A percentile compares a stretch with the other conserved stretches of the same genome.
phyloP scores from a whole-genome alignment of 1,284 basidiomycete genomes.

The Cryptococcus wingfieldii region DNA sequence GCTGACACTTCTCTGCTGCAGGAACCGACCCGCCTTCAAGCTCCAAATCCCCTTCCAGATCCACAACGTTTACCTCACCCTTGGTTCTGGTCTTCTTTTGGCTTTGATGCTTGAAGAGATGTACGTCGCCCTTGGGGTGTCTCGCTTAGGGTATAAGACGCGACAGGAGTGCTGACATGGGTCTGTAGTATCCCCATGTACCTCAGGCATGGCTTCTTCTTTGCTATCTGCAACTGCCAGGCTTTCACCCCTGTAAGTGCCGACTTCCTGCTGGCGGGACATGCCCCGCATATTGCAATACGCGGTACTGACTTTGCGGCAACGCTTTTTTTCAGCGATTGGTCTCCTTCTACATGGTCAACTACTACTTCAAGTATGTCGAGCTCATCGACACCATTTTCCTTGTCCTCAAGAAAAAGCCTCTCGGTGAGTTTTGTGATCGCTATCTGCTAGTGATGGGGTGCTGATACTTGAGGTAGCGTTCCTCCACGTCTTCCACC shows the following conservation, averaged over 20 bases:
- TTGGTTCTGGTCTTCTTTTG: slow-evolving; percentile 76
- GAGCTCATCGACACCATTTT: slow-evolving; percentile 95
- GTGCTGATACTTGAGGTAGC: slow-evolving; percentile 52
- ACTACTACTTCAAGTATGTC: slow-evolving; percentile 94
- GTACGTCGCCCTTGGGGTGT: slow-evolving; percentile 23
- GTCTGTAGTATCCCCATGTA: slow-evolving; percentile 59
- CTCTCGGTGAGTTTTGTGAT: slow-evolving; percentile 62
- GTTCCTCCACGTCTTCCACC: slow-evolving; percentile 98
- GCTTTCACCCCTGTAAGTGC: slow-evolving; percentile 81
- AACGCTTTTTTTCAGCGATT: slow-evolving; percentile 56
- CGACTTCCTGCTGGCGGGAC: not conserved
- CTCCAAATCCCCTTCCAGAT: slow-evolving; percentile 84
- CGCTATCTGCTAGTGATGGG: no score
- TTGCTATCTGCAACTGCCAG: slow-evolving; percentile 68
- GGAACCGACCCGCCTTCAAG: slow-evolving; percentile 64
- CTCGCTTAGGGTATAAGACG: not conserved
- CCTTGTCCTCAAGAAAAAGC: slow-evolving; percentile 97
- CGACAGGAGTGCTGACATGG: not conserved
- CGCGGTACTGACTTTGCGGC: not conserved
- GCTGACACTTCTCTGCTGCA: slow-evolving; percentile 12
- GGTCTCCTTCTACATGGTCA: slow-evolving; percentile 95
- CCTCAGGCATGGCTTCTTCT: slow-evolving; percentile 65
- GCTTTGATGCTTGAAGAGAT: slow-evolving; percentile 87
- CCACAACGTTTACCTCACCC: slow-evolving; percentile 84
- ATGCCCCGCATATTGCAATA: not conserved